phyloP scores from a whole-genome alignment of 2,329 filamentous ascomycete genomes.

The Myotisia sp. region DNA sequence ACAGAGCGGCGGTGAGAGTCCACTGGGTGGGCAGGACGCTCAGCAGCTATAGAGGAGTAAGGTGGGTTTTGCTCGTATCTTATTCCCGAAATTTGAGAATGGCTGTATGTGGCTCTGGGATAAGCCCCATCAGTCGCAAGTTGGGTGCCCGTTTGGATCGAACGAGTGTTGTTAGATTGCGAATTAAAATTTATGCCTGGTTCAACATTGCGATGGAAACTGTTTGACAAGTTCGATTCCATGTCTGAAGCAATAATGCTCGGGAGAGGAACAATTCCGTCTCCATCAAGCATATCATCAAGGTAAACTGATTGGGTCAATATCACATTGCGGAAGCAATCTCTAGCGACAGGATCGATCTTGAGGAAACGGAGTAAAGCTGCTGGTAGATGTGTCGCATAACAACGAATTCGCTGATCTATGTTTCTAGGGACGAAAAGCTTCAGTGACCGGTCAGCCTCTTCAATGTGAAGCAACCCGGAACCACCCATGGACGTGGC shows the following conservation, averaged over 20 bases:
- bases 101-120: background rate
- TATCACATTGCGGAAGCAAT: background rate
- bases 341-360: background rate
- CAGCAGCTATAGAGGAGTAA: background rate
- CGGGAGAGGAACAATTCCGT: background rate
- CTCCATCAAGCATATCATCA: background rate
- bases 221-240: background rate
- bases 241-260: background rate
- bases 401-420: background rate
- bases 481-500: background rate
- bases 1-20: background rate
- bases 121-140: background rate
- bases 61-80: background rate
- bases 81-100: background rate
- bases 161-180: background rate
- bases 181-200: background rate
- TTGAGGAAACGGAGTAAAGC: background rate
- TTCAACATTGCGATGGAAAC: background rate
- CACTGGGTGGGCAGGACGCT: background rate
- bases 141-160: background rate
- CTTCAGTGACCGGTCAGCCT: background rate
- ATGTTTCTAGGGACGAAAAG: background rate
- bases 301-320: background rate
- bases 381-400: background rate
- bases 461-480: background rate